A percentile compares a stretch with the other conserved stretches of the same genome.
These are phyloP conservation scores for Rhododendron vialii DNA, from an alignment of 148 eudicot genomes.

Conservation along the genomic window DNA sequence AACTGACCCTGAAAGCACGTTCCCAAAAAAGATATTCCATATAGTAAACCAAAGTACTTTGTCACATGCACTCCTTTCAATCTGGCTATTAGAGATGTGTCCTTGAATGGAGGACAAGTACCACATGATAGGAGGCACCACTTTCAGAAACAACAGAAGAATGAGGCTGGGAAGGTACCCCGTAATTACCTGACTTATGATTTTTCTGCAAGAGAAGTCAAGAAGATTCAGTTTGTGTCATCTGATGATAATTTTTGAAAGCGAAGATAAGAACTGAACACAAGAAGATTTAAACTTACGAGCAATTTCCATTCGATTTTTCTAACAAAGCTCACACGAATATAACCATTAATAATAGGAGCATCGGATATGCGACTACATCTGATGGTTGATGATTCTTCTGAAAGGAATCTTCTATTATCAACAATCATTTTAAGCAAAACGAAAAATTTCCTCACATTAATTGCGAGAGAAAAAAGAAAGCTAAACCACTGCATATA, in stretches of 20 bases:
- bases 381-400: background rate
- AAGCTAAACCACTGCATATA: background rate
- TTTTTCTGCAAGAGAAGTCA: conserved; percentile 39
- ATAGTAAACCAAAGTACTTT: conserved; percentile 68
- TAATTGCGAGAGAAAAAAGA: background rate
- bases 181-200: conserved; percentile 51
- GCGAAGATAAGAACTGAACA: background rate
- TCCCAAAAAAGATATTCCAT: conserved; percentile 81
- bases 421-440: background rate
- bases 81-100: conserved; percentile 53
- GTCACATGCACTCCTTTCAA: conserved; percentile 68
- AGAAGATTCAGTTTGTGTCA: background rate
- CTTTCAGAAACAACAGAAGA: conserved; percentile 47
- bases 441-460: background rate
- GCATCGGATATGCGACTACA: background rate
- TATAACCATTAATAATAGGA: background rate
- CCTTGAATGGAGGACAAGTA: conserved; percentile 75
- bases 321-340: background rate
- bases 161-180: conserved; percentile 87
- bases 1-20: conserved; percentile 71
- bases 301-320: background rate
- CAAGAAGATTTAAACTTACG: background rate
- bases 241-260: background rate
- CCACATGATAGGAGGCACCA: conserved; percentile 74
- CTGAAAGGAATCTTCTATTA: background rate